Percentiles rank a stretch among this genome's conserved stretches.
Evolutionary conservation across 78 protist genomes (phyloP).

Genomic region (Dictyostelium firmibasis): DNA sequence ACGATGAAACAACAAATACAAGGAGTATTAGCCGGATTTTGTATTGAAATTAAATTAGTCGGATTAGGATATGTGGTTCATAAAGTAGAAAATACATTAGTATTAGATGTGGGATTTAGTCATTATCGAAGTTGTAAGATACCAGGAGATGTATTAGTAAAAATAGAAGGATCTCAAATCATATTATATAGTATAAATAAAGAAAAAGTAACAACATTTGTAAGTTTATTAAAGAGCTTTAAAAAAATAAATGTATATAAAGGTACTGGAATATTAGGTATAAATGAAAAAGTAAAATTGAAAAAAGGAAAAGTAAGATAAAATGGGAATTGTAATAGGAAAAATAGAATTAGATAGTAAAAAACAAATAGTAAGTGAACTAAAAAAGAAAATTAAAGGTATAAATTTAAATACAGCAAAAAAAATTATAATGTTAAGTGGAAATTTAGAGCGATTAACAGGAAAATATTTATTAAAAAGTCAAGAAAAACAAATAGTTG

Average conservation of each 20-base stretch:
- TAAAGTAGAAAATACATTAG: background rate
- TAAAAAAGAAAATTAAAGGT: conserved; percentile 4
- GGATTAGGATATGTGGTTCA: background rate
- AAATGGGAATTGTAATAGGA: background rate
- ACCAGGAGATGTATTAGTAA: background rate
- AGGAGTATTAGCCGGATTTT: background rate
- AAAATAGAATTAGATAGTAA: background rate
- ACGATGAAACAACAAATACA: background rate
- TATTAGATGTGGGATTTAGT: conserved; percentile 10
- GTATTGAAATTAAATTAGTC: background rate
- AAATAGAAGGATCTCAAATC: background rate
- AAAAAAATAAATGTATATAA: conserved; percentile 1
- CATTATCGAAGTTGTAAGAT: conserved; percentile 1
- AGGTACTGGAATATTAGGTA: background rate
- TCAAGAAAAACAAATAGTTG: background rate
- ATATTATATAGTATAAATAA: conserved; percentile 14
- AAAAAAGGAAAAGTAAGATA: conserved; percentile 36
- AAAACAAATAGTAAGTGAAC: background rate
- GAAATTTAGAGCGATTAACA: background rate
- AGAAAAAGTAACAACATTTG: background rate
- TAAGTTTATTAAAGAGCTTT: background rate
- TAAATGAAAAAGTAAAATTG: background rate
- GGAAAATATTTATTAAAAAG: background rate
- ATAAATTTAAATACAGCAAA: background rate
- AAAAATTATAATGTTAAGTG: background rate